Conservation (phyloP, 768 basidiomycete genomes). For the Tylopilus rubrobrunneus region DNA sequence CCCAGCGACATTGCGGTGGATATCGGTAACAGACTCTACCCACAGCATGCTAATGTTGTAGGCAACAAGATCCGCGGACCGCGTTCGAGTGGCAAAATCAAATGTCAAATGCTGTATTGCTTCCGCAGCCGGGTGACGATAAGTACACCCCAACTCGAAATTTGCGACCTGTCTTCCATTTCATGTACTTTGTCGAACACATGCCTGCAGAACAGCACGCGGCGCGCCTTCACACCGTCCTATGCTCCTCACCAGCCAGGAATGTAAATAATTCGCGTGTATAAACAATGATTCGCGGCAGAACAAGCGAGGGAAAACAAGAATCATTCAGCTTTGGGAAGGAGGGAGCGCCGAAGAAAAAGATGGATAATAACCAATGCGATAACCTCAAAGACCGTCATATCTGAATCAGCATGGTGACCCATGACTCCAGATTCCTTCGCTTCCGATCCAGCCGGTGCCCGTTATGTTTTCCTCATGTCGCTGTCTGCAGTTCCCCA, state of each 20-base stretch:
- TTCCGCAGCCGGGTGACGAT: constrained; percentile 7
- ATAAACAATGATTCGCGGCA: not conserved
- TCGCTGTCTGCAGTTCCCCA: not conserved
- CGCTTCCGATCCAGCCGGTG: not conserved
- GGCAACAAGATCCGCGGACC: constrained; percentile 20
- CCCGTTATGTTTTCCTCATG: not conserved
- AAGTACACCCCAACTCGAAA: not conserved
- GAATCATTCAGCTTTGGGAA: constrained; percentile 12
- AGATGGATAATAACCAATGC: not conserved
- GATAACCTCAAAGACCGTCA: constrained; percentile 8
- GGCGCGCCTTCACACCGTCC: not conserved
- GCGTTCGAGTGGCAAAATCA: not conserved
- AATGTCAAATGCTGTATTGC: constrained; percentile 13
- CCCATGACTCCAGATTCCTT: not conserved
- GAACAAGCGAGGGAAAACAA: constrained; percentile 1
- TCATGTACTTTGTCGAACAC: not conserved
- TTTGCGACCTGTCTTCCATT: constrained; percentile 14
- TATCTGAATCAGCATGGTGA: constrained; percentile 9
- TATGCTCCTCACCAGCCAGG: constrained; percentile 2
- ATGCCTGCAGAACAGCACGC: not conserved
- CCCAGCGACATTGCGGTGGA: not conserved
- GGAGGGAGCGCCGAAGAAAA: constrained; percentile 15
- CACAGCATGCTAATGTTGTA: constrained; percentile 9
- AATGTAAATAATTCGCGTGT: constrained; percentile 7
- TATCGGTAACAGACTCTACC: constrained; percentile 1